A percentile compares a stretch with the other conserved stretches of the same genome.
Evolutionary conservation across 2,329 filamentous ascomycete species (phyloP).

Genomic region (Epichloe gansuensis): DNA sequence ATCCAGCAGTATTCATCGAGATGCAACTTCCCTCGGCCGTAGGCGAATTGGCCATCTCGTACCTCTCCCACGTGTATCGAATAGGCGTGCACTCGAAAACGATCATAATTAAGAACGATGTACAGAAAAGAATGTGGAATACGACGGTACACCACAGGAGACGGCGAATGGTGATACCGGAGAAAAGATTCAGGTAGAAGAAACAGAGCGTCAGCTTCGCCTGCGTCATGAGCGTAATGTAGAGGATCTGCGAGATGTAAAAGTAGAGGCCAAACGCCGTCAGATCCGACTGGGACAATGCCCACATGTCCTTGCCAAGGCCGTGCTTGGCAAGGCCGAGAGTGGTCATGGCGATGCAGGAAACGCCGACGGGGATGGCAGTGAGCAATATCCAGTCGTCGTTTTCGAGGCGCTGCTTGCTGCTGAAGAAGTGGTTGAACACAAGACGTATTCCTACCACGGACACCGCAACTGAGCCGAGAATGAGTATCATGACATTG

Average conservation of each 20-base stretch:
- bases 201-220: slow-evolving; percentile 34
- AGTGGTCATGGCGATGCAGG: slow-evolving; percentile 18
- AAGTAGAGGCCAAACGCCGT: slow-evolving; percentile 26
- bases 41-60: slow-evolving; percentile 15
- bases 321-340: slow-evolving; percentile 21
- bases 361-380: slow-evolving; percentile 15
- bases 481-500: neutral
- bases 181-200: slow-evolving; percentile 39
- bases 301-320: slow-evolving; percentile 33
- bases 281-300: slow-evolving; percentile 24
- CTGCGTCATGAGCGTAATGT: slow-evolving; percentile 28
- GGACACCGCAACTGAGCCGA: slow-evolving; percentile 9
- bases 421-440: slow-evolving; percentile 21
- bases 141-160: slow-evolving; percentile 21
- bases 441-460: slow-evolving; percentile 25
- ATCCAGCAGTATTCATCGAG: slow-evolving; percentile 30
- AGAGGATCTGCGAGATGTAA: slow-evolving; percentile 25
- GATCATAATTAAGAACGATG: neutral
- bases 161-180: slow-evolving; percentile 19
- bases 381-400: slow-evolving; percentile 24
- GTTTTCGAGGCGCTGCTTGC: slow-evolving; percentile 17
- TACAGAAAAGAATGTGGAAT: neutral
- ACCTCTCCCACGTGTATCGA: slow-evolving; percentile 33
- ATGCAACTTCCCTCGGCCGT: slow-evolving; percentile 31
- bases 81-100: slow-evolving; percentile 29